Percentiles rank a stretch among this genome's conserved stretches.
Evolutionary conservation across 2,329 filamentous ascomycete species (phyloP).

Genomic region (Pseudogymnoascus sp.): DNA sequence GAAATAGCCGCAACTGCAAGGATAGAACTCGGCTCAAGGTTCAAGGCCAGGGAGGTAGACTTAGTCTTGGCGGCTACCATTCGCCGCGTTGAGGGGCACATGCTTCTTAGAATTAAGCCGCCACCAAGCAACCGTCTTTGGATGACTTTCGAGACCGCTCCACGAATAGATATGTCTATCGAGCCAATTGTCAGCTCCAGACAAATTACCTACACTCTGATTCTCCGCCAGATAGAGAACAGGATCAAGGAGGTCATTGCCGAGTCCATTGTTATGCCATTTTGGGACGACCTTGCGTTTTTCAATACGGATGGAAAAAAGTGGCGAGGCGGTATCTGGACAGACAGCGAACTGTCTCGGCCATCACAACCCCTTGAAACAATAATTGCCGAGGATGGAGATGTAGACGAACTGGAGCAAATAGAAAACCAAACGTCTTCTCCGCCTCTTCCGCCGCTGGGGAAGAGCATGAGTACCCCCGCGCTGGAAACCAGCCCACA

Average conservation of each 20-base stretch:
- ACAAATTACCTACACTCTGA: constrained; percentile 90
- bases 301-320: constrained; percentile 70
- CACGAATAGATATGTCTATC: constrained; percentile 88
- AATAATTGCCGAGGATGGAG: constrained; percentile 38
- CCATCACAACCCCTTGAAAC: constrained; percentile 30
- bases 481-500: constrained; percentile 34
- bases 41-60: constrained; percentile 86
- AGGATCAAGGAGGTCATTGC: constrained; percentile 89
- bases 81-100: constrained; percentile 77
- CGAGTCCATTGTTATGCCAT: constrained; percentile 84
- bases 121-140: constrained; percentile 94
- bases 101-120: constrained; percentile 82
- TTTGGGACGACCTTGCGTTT: constrained; percentile 96
- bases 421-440: constrained; percentile 26
- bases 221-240: constrained; percentile 88
- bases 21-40: constrained; percentile 80
- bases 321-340: constrained; percentile 81
- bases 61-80: constrained; percentile 80
- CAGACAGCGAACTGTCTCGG: constrained; percentile 39
- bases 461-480: constrained; percentile 51
- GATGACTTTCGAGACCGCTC: constrained; percentile 91
- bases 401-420: constrained; percentile 37
- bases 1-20: constrained; percentile 90
- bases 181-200: constrained; percentile 92
- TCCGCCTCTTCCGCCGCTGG: constrained; percentile 38